These are phyloP conservation scores for Leccinellum luteum DNA, from an alignment of 768 basidiomycete species.

Conservation along the genomic window DNA sequence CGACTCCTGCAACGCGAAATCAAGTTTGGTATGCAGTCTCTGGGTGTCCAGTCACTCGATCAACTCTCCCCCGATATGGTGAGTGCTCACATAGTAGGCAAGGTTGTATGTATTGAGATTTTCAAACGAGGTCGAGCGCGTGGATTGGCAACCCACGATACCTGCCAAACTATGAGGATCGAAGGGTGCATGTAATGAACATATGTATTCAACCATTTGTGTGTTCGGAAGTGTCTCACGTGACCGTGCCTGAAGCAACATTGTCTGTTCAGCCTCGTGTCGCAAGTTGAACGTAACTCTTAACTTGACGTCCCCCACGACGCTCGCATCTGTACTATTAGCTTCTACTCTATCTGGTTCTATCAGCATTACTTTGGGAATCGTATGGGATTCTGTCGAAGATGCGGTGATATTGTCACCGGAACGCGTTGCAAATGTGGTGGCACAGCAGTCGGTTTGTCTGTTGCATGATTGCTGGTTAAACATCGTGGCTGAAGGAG, in stretches of 20 bases:
- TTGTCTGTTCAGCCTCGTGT: constrained; percentile 10
- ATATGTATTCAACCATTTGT: background rate
- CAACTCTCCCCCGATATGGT: constrained; percentile 79
- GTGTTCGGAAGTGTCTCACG: constrained; percentile 9
- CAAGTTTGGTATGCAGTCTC: constrained; percentile 65
- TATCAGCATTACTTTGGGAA: background rate
- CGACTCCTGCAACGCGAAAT: constrained; percentile 79
- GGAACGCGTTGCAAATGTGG: constrained; percentile 77
- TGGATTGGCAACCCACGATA: constrained; percentile 58
- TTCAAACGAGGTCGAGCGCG: constrained; percentile 51
- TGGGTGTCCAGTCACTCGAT: constrained; percentile 63
- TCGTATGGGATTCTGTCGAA: constrained; percentile 78
- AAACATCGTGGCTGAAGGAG: constrained; percentile 13
- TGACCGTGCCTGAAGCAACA: constrained; percentile 12
- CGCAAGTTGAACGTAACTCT: constrained; percentile 2
- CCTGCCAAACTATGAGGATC: constrained; percentile 24
- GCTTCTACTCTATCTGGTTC: background rate
- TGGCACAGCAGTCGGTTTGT: constrained; percentile 74
- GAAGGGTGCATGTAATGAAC: background rate
- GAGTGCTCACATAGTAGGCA: constrained; percentile 15
- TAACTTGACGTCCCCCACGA: constrained; percentile 4
- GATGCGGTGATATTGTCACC: constrained; percentile 80
- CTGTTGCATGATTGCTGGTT: constrained; percentile 4
- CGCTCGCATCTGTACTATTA: background rate
- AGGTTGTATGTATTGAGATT: constrained; percentile 1